Evolutionary conservation across 1,139 yeast species (phyloP).

Genomic region (Groenewaldozyma sp.): DNA sequence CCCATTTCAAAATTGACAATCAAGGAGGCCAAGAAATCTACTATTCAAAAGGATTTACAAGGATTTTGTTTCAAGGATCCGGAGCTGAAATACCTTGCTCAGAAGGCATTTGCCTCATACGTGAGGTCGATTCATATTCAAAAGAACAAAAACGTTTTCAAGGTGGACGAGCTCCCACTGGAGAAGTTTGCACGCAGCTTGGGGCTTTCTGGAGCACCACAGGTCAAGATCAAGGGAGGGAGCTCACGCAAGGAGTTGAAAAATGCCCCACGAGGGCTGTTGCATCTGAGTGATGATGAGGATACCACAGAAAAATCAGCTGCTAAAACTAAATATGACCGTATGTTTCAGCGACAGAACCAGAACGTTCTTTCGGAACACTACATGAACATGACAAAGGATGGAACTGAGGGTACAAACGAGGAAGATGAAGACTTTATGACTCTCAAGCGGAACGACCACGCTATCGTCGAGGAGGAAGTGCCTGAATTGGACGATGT

Average conservation of each 20-base stretch:
- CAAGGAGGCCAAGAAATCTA: conserved; percentile 65
- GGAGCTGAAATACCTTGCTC: conserved; percentile 83
- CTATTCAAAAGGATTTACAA: conserved; percentile 77
- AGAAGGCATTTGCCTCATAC: conserved; percentile 89
- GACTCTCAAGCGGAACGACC: conserved; percentile 69
- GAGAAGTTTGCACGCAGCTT: conserved; percentile 80
- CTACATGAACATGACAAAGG: conserved; percentile 53
- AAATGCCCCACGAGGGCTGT: conserved; percentile 67
- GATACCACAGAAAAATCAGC: conserved; percentile 30
- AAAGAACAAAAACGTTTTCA: conserved; percentile 75
- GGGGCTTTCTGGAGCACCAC: conserved; percentile 96
- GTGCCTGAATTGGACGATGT: conserved; percentile 43
- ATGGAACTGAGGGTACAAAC: conserved; percentile 41
- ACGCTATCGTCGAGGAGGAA: conserved; percentile 54
- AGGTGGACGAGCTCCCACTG: conserved; percentile 60
- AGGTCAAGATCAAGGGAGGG: conserved; percentile 53
- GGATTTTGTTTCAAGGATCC: conserved; percentile 88
- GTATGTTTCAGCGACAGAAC: conserved; percentile 92
- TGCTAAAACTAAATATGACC: conserved; percentile 75
- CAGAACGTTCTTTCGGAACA: conserved; percentile 89
- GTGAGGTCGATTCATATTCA: conserved; percentile 77
- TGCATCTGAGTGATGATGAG: conserved; percentile 51
- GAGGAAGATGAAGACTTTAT: conserved; percentile 75
- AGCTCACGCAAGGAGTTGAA: conserved; percentile 58
- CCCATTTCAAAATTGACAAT: conserved; percentile 66